These are phyloP conservation scores for Auxenochlorella pyrenoidosa DNA, from an alignment of 139 green algal genomes.

Conservation along the genomic window DNA sequence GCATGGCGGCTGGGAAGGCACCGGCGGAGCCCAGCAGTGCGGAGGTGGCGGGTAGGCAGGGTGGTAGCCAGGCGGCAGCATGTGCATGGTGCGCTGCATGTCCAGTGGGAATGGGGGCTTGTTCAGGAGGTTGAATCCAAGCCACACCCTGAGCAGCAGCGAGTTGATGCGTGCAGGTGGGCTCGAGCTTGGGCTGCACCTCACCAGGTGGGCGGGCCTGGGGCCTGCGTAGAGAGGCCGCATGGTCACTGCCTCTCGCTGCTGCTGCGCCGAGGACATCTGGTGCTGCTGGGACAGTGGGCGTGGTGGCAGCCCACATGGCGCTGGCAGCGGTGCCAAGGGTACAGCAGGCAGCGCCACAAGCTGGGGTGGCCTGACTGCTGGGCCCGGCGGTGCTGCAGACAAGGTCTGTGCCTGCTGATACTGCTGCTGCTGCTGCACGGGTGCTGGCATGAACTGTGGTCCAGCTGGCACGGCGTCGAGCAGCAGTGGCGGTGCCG, in stretches of 20 bases:
- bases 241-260: slow-evolving; percentile 21
- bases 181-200: background rate
- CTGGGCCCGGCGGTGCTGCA: background rate
- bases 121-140: background rate
- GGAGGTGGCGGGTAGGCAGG: background rate
- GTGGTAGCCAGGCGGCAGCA: background rate
- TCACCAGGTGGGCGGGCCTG: background rate
- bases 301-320: background rate
- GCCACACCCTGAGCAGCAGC: too few species aligned
- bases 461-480: background rate
- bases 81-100: background rate
- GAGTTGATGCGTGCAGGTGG: background rate
- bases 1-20: background rate
- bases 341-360: too few species aligned
- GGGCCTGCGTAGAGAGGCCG: slow-evolving; percentile 26
- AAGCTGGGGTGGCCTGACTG: too few species aligned
- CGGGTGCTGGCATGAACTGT: background rate
- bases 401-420: background rate
- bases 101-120: background rate
- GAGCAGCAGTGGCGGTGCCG: background rate
- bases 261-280: slow-evolving; percentile 15
- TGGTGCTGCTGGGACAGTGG: background rate
- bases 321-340: background rate
- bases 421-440: too few species aligned
- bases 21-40: background rate